Evolutionary conservation across 177 flowering plant genomes (phyloP).

Genomic region (Telopea speciosissima): DNA sequence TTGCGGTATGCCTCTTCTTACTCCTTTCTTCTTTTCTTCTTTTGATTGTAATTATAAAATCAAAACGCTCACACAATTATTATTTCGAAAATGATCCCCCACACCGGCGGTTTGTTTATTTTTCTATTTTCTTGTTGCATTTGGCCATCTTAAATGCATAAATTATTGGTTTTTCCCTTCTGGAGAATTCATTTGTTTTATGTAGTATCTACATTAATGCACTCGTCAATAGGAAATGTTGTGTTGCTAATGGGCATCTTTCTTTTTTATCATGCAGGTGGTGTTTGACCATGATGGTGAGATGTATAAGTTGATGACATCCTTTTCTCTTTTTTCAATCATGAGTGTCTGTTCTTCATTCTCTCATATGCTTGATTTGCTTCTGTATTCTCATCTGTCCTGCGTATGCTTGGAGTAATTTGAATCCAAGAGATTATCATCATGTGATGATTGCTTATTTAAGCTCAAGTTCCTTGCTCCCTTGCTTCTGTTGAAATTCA

Average conservation of each 20-base stretch:
- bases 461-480: not conserved
- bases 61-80: not conserved
- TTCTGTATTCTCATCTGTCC: not conserved
- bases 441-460: not conserved
- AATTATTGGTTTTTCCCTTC: not conserved
- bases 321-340: not conserved
- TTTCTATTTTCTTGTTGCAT: not conserved
- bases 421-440: not conserved
- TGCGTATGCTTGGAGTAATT: not conserved
- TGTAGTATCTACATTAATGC: not conserved
- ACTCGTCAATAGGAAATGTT: not conserved
- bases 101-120: not conserved
- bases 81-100: too few relatives aligned
- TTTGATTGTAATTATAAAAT: not conserved
- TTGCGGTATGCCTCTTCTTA: slow-evolving; percentile 50
- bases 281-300: slow-evolving; percentile 97
- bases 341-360: not conserved
- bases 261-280: slow-evolving; percentile 58
- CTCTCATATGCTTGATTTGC: slow-evolving; percentile 1
- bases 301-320: slow-evolving; percentile 16
- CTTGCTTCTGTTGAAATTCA: too few relatives aligned
- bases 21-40: not conserved
- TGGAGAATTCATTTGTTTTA: not conserved
- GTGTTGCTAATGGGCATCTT: slow-evolving; percentile 6
- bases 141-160: not conserved